A percentile compares a stretch with the other conserved stretches of the same genome.
Evolutionary conservation across 805 yeast genomes (phyloP).

Genomic region (Suhomyces kilbournensis): DNA sequence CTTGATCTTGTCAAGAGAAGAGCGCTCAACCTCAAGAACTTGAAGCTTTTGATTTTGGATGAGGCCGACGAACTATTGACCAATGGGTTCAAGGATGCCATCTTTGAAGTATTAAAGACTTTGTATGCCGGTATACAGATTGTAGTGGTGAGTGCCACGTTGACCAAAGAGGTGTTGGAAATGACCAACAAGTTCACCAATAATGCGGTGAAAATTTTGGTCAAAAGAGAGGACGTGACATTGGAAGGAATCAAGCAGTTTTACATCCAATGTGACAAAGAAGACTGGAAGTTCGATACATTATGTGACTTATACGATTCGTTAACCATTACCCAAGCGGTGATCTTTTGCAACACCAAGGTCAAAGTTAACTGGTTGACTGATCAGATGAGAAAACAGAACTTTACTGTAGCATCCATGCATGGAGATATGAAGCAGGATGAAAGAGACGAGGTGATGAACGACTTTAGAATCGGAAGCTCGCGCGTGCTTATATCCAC

Average conservation of each 20-base stretch:
- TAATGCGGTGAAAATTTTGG: conserved; percentile 90
- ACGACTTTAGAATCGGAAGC: conserved; percentile 90
- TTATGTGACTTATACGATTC: conserved; percentile 94
- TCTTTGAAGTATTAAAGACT: conserved; percentile 82
- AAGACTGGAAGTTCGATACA: conserved; percentile 91
- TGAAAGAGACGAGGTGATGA: conserved; percentile 93
- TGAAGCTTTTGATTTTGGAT: conserved; percentile 87
- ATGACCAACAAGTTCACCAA: conserved; percentile 90
- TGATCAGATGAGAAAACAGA: conserved; percentile 69
- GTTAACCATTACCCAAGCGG: conserved; percentile 93
- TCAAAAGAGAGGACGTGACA: conserved; percentile 90
- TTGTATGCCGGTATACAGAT: conserved; percentile 87
- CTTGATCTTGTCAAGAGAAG: conserved; percentile 93
- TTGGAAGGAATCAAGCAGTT: conserved; percentile 94
- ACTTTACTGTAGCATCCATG: conserved; percentile 92
- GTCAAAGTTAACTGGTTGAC: conserved; percentile 91
- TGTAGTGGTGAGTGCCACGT: conserved; percentile 91
- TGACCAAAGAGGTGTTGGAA: conserved; percentile 87
- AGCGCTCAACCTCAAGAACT: conserved; percentile 71
- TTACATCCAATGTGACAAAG: conserved; percentile 86
- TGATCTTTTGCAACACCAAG: conserved; percentile 93
- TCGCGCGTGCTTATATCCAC: conserved; percentile 94
- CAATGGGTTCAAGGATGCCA: conserved; percentile 93
- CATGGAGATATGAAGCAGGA: conserved; percentile 97
- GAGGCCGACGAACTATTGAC: conserved; percentile 96